Evolutionary conservation across 495 filamentous ascomycete species (phyloP).

Genomic region (Penicillium canariense): DNA sequence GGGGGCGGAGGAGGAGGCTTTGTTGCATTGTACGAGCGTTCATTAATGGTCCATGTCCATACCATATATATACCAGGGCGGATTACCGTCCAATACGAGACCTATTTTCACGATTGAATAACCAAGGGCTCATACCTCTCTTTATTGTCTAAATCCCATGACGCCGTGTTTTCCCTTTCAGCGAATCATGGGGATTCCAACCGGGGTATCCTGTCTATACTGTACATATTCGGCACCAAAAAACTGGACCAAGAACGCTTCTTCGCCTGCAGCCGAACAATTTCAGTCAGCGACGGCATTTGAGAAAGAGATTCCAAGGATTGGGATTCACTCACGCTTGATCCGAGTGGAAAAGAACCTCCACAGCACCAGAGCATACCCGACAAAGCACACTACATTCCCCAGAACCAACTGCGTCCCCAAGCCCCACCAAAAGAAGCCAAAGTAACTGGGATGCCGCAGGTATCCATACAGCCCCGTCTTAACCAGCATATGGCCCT

Average conservation of each 20-base stretch:
- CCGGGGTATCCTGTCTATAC: conserved; percentile 63
- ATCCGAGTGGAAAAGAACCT: conserved; percentile 77
- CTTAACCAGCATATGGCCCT: conserved; percentile 75
- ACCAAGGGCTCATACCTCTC: too few relatives aligned
- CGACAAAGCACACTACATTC: conserved; percentile 73
- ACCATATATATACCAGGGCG: conserved; percentile 13
- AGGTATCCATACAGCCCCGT: conserved; percentile 62
- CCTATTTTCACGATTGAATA: too few relatives aligned
- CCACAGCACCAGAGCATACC: conserved; percentile 75
- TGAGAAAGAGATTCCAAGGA: neutral
- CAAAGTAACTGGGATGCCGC: conserved; percentile 91
- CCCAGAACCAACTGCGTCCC: conserved; percentile 89
- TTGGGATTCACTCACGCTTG: conserved; percentile 45
- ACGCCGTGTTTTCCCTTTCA: conserved; percentile 2
- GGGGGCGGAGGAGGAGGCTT: neutral
- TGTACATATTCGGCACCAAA: conserved; percentile 80
- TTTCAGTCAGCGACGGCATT: neutral
- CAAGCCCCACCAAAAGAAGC: conserved; percentile 97
- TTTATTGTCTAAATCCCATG: neutral
- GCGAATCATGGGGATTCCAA: conserved; percentile 73
- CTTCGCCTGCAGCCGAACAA: conserved; percentile 56
- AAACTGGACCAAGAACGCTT: conserved; percentile 71
- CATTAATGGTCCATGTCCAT: conserved; percentile 13
- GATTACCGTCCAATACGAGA: neutral
- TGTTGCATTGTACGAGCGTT: conserved; percentile 11